A percentile compares a stretch with the other conserved stretches of the same genome.
Conservation (phyloP, 495 filamentous ascomycete genomes). For the Hypoxylon intermedium region DNA sequence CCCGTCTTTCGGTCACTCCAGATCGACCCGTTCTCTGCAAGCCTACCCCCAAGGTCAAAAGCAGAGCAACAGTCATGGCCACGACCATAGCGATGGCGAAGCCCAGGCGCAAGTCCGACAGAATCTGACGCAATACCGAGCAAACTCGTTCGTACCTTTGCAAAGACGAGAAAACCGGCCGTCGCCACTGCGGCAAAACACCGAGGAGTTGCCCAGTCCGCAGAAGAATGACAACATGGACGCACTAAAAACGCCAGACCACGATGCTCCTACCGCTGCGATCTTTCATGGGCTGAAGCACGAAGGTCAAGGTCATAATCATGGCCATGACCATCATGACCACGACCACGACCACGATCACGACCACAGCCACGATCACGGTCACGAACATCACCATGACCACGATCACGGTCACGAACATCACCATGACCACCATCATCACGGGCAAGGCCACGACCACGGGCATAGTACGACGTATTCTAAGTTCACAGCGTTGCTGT, state of each 20-base stretch:
- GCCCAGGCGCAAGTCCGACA: conserved; percentile 47
- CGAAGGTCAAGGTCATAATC: conserved; percentile 23
- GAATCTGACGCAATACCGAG: conserved; percentile 43
- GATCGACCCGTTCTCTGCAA: conserved; percentile 40
- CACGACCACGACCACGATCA: conserved; percentile 33
- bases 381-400: conserved; percentile 20
- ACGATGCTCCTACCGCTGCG: conserved; percentile 22
- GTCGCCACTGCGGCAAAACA: conserved; percentile 38
- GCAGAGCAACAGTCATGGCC: conserved; percentile 43
- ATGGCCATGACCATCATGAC: conserved; percentile 27
- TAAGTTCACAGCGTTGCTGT: conserved; percentile 67
- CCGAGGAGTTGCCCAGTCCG: conserved; percentile 26
- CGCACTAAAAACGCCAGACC: conserved; percentile 6
- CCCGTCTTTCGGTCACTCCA: conserved; percentile 42
- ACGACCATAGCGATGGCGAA: conserved; percentile 44
- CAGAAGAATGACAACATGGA: conserved; percentile 13
- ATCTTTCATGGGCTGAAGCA: conserved; percentile 39
- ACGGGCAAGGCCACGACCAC: conserved; percentile 36
- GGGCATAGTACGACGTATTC: conserved; percentile 54
- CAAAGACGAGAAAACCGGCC: conserved; percentile 47
- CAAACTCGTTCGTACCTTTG: conserved; percentile 44
- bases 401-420: conserved; percentile 39
- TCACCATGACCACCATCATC: conserved; percentile 30
- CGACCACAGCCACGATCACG: too few relatives aligned
- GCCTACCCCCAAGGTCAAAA: conserved; percentile 36